These are phyloP conservation scores for Mucor circinelloides DNA, from an alignment of 371 early-diverging fungal genomes.

Conservation along the genomic window DNA sequence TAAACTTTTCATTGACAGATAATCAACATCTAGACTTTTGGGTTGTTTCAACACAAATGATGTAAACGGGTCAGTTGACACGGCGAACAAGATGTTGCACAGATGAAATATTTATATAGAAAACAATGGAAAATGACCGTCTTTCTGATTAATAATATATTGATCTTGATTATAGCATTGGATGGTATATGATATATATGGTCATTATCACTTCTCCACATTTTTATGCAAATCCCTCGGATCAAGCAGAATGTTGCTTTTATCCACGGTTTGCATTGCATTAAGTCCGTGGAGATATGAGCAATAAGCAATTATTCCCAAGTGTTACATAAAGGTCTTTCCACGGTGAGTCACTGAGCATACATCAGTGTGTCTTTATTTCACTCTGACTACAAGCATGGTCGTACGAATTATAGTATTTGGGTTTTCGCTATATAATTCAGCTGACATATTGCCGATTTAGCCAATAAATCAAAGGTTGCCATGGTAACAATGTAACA, in stretches of 20 bases:
- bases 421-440: neutral
- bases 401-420: neutral
- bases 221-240: neutral
- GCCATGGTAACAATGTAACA: neutral
- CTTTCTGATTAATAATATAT: neutral
- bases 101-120: neutral
- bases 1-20: neutral
- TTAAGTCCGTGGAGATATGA: neutral
- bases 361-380: neutral
- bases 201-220: neutral
- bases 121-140: neutral
- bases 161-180: neutral
- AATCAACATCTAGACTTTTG: neutral
- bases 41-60: neutral
- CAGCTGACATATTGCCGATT: neutral
- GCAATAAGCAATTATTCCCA: neutral
- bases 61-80: neutral
- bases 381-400: neutral
- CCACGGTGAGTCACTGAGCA: neutral
- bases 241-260: neutral
- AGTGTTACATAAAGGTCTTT: neutral
- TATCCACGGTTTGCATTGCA: neutral
- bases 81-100: neutral
- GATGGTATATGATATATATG: neutral
- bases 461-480: neutral